Evolutionary conservation across 352 stramenopile genomes (phyloP), one percentile per base, ranked within the genome.

Genomic region (Pythium phragmitis): DNA sequence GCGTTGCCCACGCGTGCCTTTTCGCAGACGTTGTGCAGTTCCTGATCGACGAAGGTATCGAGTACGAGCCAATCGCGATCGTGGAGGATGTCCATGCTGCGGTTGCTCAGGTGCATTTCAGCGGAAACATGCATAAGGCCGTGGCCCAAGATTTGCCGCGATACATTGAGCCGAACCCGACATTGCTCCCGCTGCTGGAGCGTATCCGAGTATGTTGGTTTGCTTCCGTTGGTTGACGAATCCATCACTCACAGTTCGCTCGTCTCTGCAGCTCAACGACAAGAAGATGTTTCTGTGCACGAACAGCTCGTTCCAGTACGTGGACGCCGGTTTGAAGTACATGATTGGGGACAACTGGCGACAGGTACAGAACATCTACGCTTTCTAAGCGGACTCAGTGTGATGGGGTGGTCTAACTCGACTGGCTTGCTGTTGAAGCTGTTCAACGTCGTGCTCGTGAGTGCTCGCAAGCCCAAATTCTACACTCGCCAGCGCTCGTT

Each of bases 11-110:
- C 66, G 96, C 91, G 37, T 98, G 92, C 61, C 68, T 98, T 9
- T 97, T 98, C 73, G 92, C 92, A 0, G 92, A 98, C 65, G 91
- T 96, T 13, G 85, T 97, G 21, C 91, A 98, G 72, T 98, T 90
- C 68, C 94, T 98, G 57, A 84, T 96, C 13, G 87, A 97, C 65
- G 72, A 79, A 3, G 72, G 92, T 42, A 97, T 98, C 49, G 82
- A 93, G 33, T 98, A 94, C 70, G 92, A 92, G 70, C 88, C 91
- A 1, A 80, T 85, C 28, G 95, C 88, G 19, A 70, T 89, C 12
- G 89, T 97, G 7, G 87, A 94, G 34, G 94, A 98, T 69, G 81
- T 98, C 30, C 72, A 96, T 30, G 75, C 83, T 12, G 88, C 87
- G 1, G 95, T 98, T 55, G 65, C 84, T 2, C 80, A 94, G 49